Conservation (phyloP, 2,329 filamentous ascomycete species). For the Fusarium anguioides region DNA sequence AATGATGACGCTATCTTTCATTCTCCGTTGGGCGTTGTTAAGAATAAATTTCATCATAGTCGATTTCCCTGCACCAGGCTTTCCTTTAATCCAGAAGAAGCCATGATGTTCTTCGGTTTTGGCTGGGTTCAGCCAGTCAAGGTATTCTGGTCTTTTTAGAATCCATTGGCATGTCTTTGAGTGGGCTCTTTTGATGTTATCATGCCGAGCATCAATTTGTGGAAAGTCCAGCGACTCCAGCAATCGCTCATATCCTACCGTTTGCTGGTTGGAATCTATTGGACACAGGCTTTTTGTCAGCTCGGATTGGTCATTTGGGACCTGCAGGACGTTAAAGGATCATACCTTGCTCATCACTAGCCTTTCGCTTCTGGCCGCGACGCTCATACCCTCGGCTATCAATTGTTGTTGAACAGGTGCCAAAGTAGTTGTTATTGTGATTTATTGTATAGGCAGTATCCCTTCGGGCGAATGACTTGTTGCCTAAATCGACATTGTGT, state of each 20-base stretch:
- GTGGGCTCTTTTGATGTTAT: conserved; percentile 20
- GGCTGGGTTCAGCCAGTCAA: conserved; percentile 8
- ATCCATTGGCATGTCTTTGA: conserved; percentile 34
- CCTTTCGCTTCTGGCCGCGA: not conserved
- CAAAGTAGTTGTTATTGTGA: not conserved
- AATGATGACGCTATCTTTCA: conserved; percentile 41
- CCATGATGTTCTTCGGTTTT: conserved; percentile 38
- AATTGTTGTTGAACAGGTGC: rapidly evolving
- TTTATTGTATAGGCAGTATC: not conserved
- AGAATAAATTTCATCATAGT: conserved; percentile 57
- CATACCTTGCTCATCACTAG: not conserved
- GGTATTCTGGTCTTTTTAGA: not conserved
- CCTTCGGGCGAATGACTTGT: not conserved
- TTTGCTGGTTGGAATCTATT: no score
- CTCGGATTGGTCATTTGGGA: no score
- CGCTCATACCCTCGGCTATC: rapidly evolving
- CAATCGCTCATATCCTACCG: not conserved
- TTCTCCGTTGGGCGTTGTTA: not conserved
- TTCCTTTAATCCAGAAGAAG: conserved; percentile 61
- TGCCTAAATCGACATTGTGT: not conserved
- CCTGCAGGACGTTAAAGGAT: no score
- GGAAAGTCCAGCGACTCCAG: conserved; percentile 25
- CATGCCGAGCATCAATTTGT: conserved; percentile 22
- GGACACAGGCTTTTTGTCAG: no score
- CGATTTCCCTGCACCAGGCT: conserved; percentile 59